Evolutionary conservation across 2,329 filamentous ascomycete species (phyloP).

Genomic region (Colletotrichum salicis): DNA sequence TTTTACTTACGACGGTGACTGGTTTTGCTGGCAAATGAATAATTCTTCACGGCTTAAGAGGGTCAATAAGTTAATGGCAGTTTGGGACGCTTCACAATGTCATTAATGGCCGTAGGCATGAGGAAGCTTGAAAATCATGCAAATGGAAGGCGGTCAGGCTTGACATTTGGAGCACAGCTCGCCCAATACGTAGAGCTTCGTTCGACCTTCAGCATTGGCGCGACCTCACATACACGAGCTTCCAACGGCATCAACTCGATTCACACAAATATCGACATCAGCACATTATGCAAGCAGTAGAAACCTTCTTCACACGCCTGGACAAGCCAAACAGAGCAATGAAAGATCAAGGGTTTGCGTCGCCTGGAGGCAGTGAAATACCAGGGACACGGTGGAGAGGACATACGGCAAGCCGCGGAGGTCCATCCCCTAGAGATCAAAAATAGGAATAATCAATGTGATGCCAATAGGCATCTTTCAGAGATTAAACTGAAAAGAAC

Average conservation of each 20-base stretch:
- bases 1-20: slow-evolving; percentile 20
- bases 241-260: too few species aligned
- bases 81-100: background rate
- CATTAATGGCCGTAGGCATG: background rate
- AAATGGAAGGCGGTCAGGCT: slow-evolving; percentile 10
- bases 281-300: too few species aligned
- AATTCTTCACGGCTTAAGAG: background rate
- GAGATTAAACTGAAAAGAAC: slow-evolving; percentile 88
- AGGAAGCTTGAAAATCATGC: background rate
- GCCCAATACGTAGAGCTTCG: background rate
- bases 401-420: slow-evolving; percentile 76
- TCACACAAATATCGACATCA: too few species aligned
- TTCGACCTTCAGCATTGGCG: background rate
- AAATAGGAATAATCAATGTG: slow-evolving; percentile 80
- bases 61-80: background rate
- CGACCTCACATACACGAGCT: too few species aligned
- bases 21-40: background rate
- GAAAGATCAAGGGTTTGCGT: slow-evolving; percentile 71
- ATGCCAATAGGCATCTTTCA: slow-evolving; percentile 74
- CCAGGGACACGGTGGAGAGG: slow-evolving; percentile 72
- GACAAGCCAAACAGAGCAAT: slow-evolving; percentile 63
- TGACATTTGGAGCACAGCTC: background rate
- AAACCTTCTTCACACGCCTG: slow-evolving; percentile 65
- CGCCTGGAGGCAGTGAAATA: slow-evolving; percentile 77
- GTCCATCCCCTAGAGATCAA: slow-evolving; percentile 58